Base-by-base conservation (phyloP, 345 rosid species). In the Rubroshorea leprosula region DNA sequence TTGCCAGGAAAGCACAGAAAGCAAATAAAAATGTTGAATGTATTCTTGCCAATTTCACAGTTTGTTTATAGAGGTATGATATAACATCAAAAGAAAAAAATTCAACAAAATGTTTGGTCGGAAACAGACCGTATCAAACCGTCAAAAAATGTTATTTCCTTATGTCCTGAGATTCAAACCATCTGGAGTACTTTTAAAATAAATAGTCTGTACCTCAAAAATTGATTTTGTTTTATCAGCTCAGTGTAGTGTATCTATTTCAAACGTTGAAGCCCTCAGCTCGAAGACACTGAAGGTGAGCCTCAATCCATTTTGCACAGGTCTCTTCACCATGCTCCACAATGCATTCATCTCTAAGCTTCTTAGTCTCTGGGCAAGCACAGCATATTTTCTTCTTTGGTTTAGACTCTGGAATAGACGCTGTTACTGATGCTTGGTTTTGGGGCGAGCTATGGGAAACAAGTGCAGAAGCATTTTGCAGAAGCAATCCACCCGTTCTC, bases 221-320 rank as follows among this genome's bases (percentile, higher is more conserved):
- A 57, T n/a, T 24, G 19, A 45, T 76, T 44, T 72, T 2, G 24
- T 47, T n/a, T n/a, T n/a, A n/a, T n/a, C n/a, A n/a, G n/a, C n/a
- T n/a, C n/a, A n/a, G 63, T 68, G 55, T 58, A 31, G 38, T 49
- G 38, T 54, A 29, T 24, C 45, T 16, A 64, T 24, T 43, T 92
- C 75, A 93, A 71, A 93, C 77, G 21, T 84, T 86, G 64, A 89
- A 93, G 39, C 88, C 97, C 81, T 93, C 96, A 0, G 89, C 83
- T n/a, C 89, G 92, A 63, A 93, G 94, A 73, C 97, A 89, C 41
- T 48, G 62, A 18, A 72, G 78, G 71, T 92, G 97, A 80, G 95
- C 98, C 61, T 89, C 91, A 2, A 89, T 93, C 97, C 94, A 89
- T 79, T 93, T 86, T n/a, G 71, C 71, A 66, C 98, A 89, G 64